These are phyloP conservation scores for Sporopachydermia lactativora DNA, from an alignment of 805 yeast genomes.

Conservation along the genomic window DNA sequence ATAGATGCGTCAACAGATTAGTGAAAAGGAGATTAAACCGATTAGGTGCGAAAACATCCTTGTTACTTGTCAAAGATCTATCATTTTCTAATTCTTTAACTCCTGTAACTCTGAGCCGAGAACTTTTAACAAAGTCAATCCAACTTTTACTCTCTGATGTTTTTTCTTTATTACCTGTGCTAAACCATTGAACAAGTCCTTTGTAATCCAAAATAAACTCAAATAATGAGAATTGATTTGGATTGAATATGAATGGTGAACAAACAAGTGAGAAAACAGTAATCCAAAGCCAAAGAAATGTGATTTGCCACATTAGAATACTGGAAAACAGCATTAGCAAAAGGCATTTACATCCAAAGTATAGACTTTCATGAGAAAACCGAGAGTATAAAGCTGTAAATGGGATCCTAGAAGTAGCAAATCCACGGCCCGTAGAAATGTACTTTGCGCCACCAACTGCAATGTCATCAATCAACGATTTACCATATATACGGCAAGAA, in stretches of 20 bases:
- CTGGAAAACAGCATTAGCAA: conserved; percentile 42
- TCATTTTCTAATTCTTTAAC: conserved; percentile 42
- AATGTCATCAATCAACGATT: conserved; percentile 52
- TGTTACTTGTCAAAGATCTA: conserved; percentile 32
- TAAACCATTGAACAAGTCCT: conserved; percentile 32
- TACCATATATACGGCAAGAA: conserved; percentile 64
- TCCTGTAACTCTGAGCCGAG: conserved; percentile 70
- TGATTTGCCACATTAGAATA: conserved; percentile 54
- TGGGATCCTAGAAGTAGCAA: conserved; percentile 61
- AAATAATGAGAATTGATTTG: conserved; percentile 56
- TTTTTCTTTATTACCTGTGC: background rate
- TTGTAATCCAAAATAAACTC: conserved; percentile 63
- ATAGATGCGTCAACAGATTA: conserved; percentile 45
- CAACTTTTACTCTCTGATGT: conserved; percentile 31
- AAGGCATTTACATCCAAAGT: conserved; percentile 43
- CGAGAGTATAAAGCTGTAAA: conserved; percentile 52
- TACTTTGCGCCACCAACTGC: conserved; percentile 72
- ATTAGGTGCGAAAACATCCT: conserved; percentile 46
- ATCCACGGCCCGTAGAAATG: conserved; percentile 73
- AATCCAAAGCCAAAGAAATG: conserved; percentile 62
- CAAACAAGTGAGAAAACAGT: conserved; percentile 50
- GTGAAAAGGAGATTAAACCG: conserved; percentile 53
- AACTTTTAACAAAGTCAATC: conserved; percentile 40
- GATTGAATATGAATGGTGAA: conserved; percentile 66
- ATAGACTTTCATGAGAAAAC: conserved; percentile 53